phyloP scores from a whole-genome alignment of 2,329 filamentous ascomycete species.

The Aschersonia sp. region DNA sequence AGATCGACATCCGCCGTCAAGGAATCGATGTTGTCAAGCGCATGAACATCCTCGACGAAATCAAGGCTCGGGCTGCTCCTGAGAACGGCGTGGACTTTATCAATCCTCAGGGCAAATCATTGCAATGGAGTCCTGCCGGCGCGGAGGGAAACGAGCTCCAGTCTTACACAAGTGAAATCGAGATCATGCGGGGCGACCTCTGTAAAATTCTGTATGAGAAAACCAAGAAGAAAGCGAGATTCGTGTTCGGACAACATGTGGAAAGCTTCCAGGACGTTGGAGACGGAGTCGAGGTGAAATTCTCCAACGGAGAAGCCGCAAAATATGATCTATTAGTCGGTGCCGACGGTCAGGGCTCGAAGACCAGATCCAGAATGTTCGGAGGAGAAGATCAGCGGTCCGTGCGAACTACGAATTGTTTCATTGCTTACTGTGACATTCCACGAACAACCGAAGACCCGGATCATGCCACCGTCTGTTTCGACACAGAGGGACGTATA shows the following conservation, averaged over 20 bases:
- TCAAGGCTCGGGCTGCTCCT: constrained; percentile 22
- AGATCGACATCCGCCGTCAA: constrained; percentile 29
- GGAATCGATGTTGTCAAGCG: constrained; percentile 23
- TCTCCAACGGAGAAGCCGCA: constrained; percentile 6
- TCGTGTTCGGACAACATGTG: constrained; percentile 10
- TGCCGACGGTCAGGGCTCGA: constrained; percentile 7
- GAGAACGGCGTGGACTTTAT: constrained; percentile 36
- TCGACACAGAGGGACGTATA: constrained; percentile 19
- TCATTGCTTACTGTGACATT: constrained; percentile 23
- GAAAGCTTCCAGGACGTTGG: not conserved
- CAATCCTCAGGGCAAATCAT: constrained; percentile 18
- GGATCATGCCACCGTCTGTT: constrained; percentile 11
- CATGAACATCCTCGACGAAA: constrained; percentile 22
- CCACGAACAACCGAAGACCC: constrained; percentile 8
- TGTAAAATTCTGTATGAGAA: constrained; percentile 26
- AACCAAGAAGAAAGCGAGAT: constrained; percentile 11
- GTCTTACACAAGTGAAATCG: constrained; percentile 31
- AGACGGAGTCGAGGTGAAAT: constrained; percentile 5
- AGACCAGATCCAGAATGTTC: constrained; percentile 5
- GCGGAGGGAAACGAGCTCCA: constrained; percentile 6
- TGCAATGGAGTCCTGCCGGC: constrained; percentile 19
- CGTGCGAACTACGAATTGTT: constrained; percentile 8
- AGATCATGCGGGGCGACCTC: constrained; percentile 41
- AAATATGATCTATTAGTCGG: constrained; percentile 7
- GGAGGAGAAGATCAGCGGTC: constrained; percentile 2